Conservation (phyloP, 148 eudicot genomes). For the Dysphania ambrosioides region DNA sequence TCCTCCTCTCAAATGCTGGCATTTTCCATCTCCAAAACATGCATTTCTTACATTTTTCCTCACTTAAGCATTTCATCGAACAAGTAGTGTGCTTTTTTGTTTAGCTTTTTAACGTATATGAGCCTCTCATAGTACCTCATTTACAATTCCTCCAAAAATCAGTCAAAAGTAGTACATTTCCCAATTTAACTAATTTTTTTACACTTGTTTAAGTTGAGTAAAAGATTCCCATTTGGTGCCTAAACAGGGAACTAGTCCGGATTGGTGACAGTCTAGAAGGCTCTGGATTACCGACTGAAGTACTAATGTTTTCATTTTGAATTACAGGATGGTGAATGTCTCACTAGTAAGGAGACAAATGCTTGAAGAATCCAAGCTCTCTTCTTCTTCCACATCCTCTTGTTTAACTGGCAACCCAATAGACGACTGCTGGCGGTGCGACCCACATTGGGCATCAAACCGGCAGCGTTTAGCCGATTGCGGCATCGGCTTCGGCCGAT, state of each 20-base stretch:
- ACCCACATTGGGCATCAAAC: slow-evolving; percentile 48
- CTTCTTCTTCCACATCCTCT: not conserved
- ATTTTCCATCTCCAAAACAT: not conserved
- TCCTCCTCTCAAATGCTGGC: not conserved
- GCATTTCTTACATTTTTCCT: not conserved
- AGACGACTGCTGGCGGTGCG: slow-evolving; percentile 69
- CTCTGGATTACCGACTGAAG: no score
- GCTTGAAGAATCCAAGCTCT: not conserved
- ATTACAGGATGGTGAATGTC: slow-evolving; percentile 31
- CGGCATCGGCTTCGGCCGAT: slow-evolving; percentile 47
- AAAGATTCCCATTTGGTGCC: not conserved
- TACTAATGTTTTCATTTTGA: not conserved
- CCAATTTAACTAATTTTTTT: not conserved
- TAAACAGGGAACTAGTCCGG: not conserved
- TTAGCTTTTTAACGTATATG: not conserved
- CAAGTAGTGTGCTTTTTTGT: not conserved
- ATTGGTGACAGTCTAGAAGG: not conserved
- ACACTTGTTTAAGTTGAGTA: no score
- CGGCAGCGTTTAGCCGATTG: slow-evolving; percentile 62
- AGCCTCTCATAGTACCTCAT: not conserved
- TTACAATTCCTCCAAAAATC: not conserved
- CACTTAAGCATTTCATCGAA: not conserved
- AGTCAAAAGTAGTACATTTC: not conserved
- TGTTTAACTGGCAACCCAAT: slow-evolving; percentile 62
- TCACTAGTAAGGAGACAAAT: slow-evolving; percentile 34